Conservation (phyloP, 139 green algal genomes). For the Gonium pectorale region DNA sequence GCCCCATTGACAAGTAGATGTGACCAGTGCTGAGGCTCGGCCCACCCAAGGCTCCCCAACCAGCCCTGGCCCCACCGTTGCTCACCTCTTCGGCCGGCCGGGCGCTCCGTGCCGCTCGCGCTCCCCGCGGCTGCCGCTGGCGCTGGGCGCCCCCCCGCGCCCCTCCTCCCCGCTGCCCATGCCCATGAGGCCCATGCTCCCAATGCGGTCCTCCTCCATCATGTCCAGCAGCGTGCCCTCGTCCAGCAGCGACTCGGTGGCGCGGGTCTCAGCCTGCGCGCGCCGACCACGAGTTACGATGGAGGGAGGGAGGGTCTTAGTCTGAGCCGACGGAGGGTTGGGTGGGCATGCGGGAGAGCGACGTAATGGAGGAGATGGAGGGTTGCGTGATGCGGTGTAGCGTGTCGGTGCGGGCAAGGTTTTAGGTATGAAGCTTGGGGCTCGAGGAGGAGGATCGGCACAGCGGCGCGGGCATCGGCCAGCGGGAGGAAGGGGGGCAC, state of each 20-base stretch:
- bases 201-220: slow-evolving; percentile 22
- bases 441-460: too few relatives aligned
- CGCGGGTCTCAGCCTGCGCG: slow-evolving; percentile 19
- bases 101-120: slow-evolving; percentile 11
- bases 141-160: background rate
- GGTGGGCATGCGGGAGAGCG: background rate
- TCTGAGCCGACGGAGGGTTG: background rate
- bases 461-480: too few relatives aligned
- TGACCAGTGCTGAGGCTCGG: background rate
- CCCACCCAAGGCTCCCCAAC: background rate
- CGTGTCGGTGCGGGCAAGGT: background rate
- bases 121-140: background rate
- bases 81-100: slow-evolving; percentile 37
- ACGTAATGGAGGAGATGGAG: background rate
- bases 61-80: background rate
- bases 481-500: too few relatives aligned
- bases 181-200: background rate
- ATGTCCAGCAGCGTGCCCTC: slow-evolving; percentile 14
- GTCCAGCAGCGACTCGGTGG: background rate
- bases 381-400: background rate
- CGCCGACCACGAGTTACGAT: background rate
- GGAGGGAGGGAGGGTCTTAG: background rate
- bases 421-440: background rate
- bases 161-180: slow-evolving; percentile 2
- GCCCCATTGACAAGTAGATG: background rate